Base-by-base conservation (phyloP, 1,284 basidiomycete genomes). In the Ustilago lituana region DNA sequence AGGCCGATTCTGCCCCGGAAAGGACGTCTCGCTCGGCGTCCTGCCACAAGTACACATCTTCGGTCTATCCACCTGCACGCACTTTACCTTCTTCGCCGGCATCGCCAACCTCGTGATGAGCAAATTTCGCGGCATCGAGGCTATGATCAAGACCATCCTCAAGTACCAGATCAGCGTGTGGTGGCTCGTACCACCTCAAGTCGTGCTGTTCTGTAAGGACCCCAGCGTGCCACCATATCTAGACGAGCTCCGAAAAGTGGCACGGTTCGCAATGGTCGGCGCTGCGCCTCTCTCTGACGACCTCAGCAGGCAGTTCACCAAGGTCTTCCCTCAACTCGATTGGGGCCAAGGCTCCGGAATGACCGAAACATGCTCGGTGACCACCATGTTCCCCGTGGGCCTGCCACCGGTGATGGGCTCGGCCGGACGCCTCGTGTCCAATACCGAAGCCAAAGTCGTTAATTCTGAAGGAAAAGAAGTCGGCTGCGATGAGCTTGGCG, bases 401-500 rank as follows among this genome's bases (percentile, higher is more conserved):
- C 76, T 80, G 49, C 63, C 60, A 1, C 77, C 78, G 2, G 66
- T 80, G n/a, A 74, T 80, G 41, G 72, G 74, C 74, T 41, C 72
- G 71, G 35, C 73, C 47, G 32, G 82, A 57, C 26, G 75, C 51
- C 31, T 78, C 59, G 51, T 80, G 66, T 54, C 75, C 38, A 63
- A 77, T 50, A 58, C 50, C 26, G 78, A 78, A 37, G 78, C 76
- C 10, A 76, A 76, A 29, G 74, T 76, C 2, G 54, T 81, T 17
- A 68, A 82, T 33, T 45, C 61, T 12, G 47, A 74, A 10, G 78
- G 74, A 36, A 50, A 58, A 5, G 57, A 82, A 15, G 68, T 83
- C 3, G 76, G 78, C 15, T 76, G 78, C 27, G 82, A 82, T 24
- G 76, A 79, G 22, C 70, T 82, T 15, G 82, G 82, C 12, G 79